Conservation (phyloP, 768 basidiomycete genomes). For the Kwoniella pini region DNA sequence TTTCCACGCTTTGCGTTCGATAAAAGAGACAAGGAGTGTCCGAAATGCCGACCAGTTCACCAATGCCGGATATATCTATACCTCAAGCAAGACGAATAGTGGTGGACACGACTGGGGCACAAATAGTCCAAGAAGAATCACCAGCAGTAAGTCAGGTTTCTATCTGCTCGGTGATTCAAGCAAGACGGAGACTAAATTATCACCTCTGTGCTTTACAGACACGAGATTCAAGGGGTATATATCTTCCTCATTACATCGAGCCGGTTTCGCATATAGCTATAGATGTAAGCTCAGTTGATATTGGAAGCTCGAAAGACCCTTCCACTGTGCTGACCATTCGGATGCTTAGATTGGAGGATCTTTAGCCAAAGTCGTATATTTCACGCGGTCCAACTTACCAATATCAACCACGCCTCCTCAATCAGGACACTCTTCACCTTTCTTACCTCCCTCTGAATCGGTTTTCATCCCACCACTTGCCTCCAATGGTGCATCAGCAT, state of each 20-base stretch:
- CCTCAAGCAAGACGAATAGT: conserved; percentile 84
- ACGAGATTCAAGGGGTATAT: conserved; percentile 90
- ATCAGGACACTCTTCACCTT: conserved; percentile 33
- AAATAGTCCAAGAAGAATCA: conserved; percentile 91
- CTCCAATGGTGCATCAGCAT: conserved; percentile 15
- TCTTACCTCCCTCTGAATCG: conserved; percentile 35
- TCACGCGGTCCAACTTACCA: conserved; percentile 75
- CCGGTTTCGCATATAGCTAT: conserved; percentile 96
- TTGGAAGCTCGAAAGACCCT: conserved; percentile 33
- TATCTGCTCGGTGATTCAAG: conserved; percentile 8
- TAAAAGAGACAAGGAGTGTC: too few species aligned
- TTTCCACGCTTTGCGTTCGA: too few species aligned
- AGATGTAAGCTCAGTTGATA: conserved; percentile 65
- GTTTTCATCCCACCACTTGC: conserved; percentile 20
- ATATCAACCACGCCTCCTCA: conserved; percentile 36
- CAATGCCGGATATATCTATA: conserved; percentile 57
- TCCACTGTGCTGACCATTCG: too few species aligned
- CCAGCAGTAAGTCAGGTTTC: conserved; percentile 69
- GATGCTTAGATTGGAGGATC: conserved; percentile 98
- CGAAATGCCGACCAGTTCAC: conserved; percentile 10
- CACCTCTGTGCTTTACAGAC: too few species aligned
- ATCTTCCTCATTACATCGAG: conserved; percentile 96
- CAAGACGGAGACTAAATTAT: too few species aligned
- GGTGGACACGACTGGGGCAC: conserved; percentile 90
- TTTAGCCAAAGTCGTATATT: conserved; percentile 96